These are phyloP conservation scores for Triangularia verruculosa DNA, from an alignment of 2,329 filamentous ascomycete genomes.

Conservation along the genomic window DNA sequence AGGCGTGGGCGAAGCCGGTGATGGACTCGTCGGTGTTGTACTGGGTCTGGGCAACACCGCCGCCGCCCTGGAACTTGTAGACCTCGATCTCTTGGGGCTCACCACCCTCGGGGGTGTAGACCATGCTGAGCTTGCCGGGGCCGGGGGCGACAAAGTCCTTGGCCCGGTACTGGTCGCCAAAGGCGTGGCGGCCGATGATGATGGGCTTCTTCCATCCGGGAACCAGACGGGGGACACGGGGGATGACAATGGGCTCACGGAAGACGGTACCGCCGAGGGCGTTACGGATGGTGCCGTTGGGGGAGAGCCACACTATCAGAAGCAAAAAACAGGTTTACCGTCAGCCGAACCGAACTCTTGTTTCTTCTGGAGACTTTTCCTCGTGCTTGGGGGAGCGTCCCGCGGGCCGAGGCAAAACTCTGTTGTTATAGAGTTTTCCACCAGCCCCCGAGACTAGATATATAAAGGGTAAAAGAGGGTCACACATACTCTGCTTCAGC, in stretches of 20 bases:
- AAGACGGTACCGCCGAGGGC: constrained; percentile 90
- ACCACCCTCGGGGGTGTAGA: constrained; percentile 83
- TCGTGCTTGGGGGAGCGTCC: not conserved
- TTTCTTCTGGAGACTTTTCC: not conserved
- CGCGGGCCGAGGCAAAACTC: not conserved
- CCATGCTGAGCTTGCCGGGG: constrained; percentile 87
- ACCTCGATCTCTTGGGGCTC: constrained; percentile 84
- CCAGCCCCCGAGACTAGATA: not conserved
- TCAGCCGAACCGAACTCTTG: constrained; percentile 7
- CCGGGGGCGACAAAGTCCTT: constrained; percentile 84
- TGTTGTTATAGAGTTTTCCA: not conserved
- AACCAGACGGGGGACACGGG: constrained; percentile 85
- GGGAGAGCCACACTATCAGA: constrained; percentile 85
- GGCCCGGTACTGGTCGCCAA: constrained; percentile 97
- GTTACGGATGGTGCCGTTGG: constrained; percentile 85
- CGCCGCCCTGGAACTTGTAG: constrained; percentile 81
- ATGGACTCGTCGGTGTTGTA: constrained; percentile 99
- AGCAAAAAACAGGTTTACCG: constrained; percentile 4
- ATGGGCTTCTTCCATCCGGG: constrained; percentile 99
- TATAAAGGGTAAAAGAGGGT: not conserved
- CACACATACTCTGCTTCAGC: constrained; percentile 85
- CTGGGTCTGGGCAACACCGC: constrained; percentile 88
- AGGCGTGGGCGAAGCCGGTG: constrained; percentile 88
- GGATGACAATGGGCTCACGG: constrained; percentile 97
- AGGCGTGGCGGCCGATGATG: constrained; percentile 97